A percentile compares a stretch with the other conserved stretches of the same genome.
These are phyloP conservation scores for Syzygium aromaticum DNA, from an alignment of 345 rosid genomes.

Conservation along the genomic window DNA sequence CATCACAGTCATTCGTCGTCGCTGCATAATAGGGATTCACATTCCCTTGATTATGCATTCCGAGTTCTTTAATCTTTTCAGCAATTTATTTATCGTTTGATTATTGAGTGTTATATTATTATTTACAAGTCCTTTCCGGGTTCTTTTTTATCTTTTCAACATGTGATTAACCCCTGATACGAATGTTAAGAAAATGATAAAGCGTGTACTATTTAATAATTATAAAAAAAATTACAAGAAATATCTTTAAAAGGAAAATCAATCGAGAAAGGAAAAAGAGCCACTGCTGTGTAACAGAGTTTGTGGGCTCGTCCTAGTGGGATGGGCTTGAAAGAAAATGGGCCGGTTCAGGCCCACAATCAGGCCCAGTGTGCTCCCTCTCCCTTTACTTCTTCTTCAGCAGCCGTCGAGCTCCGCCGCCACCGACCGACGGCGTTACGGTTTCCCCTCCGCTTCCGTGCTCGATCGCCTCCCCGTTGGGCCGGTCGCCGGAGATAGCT, in stretches of 20 bases:
- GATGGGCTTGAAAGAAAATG: neutral
- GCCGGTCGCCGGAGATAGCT: neutral
- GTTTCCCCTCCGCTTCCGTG: neutral
- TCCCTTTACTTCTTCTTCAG: neutral
- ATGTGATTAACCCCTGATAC: neutral
- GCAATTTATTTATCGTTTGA: no score
- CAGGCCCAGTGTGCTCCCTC: neutral
- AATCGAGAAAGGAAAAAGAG: conserved; percentile 12
- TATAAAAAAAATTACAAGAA: neutral
- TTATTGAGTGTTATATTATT: neutral
- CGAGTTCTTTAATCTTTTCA: no score
- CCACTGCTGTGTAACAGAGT: neutral
- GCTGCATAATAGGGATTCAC: no score
- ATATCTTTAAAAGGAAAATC: neutral
- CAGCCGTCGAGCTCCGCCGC: neutral
- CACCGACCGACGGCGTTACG: neutral
- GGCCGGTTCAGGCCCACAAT: neutral
- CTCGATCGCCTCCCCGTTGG: neutral
- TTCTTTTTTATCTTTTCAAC: neutral
- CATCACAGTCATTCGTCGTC: no score
- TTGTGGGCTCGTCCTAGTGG: neutral
- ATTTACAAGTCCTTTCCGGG: neutral
- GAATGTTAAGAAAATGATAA: neutral
- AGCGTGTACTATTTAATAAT: conserved; percentile 5
- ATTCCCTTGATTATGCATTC: no score